Base-by-base conservation (phyloP, 495 filamentous ascomycete species). In the Penicillium salamii region DNA sequence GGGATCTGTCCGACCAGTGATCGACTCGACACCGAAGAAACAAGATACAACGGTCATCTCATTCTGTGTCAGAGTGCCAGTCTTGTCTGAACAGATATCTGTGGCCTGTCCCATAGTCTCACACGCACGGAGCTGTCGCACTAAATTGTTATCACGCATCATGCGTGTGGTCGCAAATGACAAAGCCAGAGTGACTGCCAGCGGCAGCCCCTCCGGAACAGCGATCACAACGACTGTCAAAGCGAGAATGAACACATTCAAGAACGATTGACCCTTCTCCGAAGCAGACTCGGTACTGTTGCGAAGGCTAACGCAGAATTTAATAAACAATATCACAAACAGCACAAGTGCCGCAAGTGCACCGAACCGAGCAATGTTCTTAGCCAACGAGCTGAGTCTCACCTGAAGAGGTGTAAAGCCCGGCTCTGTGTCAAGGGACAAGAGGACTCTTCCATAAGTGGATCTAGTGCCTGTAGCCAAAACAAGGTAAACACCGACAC, bases 361-460 rank as follows among this genome's bases (percentile, higher is more conserved):
- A 60, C 89, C 90, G 11, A 92, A 77, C 58, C 91, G 91, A 13
- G 89, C 89, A 42, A 95, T 95, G 52, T 86, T 86, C 55, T 88
- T 84, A 24, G 90, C 90, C 28, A 95, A 76, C 23, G 79, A 70
- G 58, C 89, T 89, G 46, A 95, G 78, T 64, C 92, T 91, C 13
- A 81, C 81, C 67, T 95, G 90, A 8, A 95, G 74, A 13, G 90
- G 90, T 3, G 90, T 95, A 21, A 86, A 83, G 49, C 91, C 88
- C 50, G 79, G 79, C 44, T 90, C 85, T 42, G 90, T 86, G 24
- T 82, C 82, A 29, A 96, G 77, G n/a, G 87, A 81, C 85, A 95
- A 90, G 68, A 95, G 78, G 26, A 87, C 92, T 59, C 87, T 89
- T 49, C 90, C 90, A 60, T 89, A 89, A 58, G 79, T 87, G 0